Evolutionary conservation across 306 rosid species (phyloP), one percentile per base, ranked within the genome.

Genomic region (Calophaca sinica): DNA sequence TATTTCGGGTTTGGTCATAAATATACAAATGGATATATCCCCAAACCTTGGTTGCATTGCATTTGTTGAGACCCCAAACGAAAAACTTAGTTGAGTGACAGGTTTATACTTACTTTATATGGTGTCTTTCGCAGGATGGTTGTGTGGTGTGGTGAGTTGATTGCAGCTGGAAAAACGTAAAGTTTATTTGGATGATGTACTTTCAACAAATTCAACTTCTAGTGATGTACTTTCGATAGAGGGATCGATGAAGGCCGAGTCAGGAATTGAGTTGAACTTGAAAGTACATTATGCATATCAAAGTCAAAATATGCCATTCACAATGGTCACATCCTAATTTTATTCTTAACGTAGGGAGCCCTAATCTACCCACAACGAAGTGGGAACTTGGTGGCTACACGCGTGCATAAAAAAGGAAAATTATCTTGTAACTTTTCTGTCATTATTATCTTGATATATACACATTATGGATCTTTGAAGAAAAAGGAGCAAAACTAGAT

Each of bases 241-340:
- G 44, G 11, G 48, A 42, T 42, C 36, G 59, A 12, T 64, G 55
- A 64, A 28, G 4, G 50, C 60, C 13, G 15, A 38, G 67, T 11
- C 42, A 5, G 26, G 11, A 60, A 62, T 62, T 29, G 42, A 53
- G 29, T 1, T 11, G 31, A 79, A 12, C 3, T 42, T 32, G 58
- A 42, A 79, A 65, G 60, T 68, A 69, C 54, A 68, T 49, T 26
- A 49, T n/a, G 20, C 20, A 49, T 3, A 49, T 14, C 7, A 7
- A 51, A 69, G 86, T 83, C 67, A 79, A 79, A 66, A 71, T 31
- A 51, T 61, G 79, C 55, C 4, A 74, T 59, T 52, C 77, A 36
- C 71, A 61, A n/a, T 42, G 48, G 82, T 84, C 82, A 80, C 84
- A 72, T 79, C 84, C 4, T 6, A 46, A 74, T 48, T 68, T 54